Conservation (phyloP, 148 eudicot genomes). For the Diospyros lotus region DNA sequence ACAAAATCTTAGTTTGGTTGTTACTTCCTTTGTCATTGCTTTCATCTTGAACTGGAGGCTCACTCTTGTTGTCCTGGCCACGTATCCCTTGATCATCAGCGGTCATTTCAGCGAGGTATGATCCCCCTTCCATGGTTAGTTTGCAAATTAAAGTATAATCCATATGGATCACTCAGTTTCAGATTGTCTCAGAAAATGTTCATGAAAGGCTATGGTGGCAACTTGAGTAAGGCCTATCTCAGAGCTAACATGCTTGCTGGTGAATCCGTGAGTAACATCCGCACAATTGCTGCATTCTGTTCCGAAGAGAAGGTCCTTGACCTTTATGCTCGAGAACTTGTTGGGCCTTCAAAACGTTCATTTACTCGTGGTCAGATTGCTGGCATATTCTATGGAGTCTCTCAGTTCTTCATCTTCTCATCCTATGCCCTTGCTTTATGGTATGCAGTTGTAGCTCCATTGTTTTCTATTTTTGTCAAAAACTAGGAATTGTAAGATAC, state of each 20-base stretch:
- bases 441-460: constrained; percentile 29
- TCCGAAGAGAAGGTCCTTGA: constrained; percentile 80
- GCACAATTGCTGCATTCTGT: constrained; percentile 96
- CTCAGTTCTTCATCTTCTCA: constrained; percentile 96
- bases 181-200: constrained; percentile 66
- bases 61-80: constrained; percentile 77
- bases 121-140: background rate
- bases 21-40: constrained; percentile 74
- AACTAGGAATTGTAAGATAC: background rate
- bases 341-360: constrained; percentile 79
- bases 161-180: no score
- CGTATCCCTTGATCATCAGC: constrained; percentile 76
- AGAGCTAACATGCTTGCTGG: constrained; percentile 98
- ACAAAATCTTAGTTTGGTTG: constrained; percentile 67
- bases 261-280: constrained; percentile 92
- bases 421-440: constrained; percentile 94
- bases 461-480: background rate
- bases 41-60: constrained; percentile 94
- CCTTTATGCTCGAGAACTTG: constrained; percentile 70
- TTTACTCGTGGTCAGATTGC: constrained; percentile 93
- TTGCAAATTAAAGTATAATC: background rate
- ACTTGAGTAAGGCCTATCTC: constrained; percentile 93
- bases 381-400: constrained; percentile 80
- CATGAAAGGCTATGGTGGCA: constrained; percentile 97
- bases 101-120: constrained; percentile 94